Evolutionary conservation across 805 yeast genomes (phyloP), one percentile per base, ranked within the genome.

Genomic region (Wickerhamiella azyma): DNA sequence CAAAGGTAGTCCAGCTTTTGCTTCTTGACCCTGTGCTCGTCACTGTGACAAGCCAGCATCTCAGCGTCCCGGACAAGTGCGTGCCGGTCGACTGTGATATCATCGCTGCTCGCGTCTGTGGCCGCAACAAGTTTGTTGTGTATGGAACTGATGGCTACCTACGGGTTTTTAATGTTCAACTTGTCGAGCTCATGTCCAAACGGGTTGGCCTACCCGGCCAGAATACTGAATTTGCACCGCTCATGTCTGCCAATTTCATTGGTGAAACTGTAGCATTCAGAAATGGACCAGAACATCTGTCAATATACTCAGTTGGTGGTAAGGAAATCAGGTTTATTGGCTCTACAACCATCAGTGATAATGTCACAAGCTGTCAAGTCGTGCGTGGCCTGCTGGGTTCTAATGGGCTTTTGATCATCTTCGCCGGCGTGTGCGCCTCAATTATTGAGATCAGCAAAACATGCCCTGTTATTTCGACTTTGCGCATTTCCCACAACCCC

Each of bases 11-110:
- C 7, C 24, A 40, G 17, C 19, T 45, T 6, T 28, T 45, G 4
- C 39, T 39, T 11, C 17, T 36, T 9, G 48, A 45, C 26, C 48
- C 48, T 7, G 10, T 26, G 2, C 26, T 45, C 7, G 21, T 45
- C 11, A 32, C 33, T 16, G 48, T 45, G 9, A 40, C 44, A 9
- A 9, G 36, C 9, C 43, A 40, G 19, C 39, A 36, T 16, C 18
- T 45, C 24, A 39, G 30, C 3, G 35, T 33, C 8, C 32, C 26
- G 3, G 33, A 16, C 1, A 33, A 19, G 18, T n/a, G 16, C 9
- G 18, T 39, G 2, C 8, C 16, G 2, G 11, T 45, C 9, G 30
- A 29, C 13, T 30, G 44, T 3, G 26, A n/a, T 19, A 39, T 45
- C 13, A 8, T 35, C 17, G 48, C 37, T 5, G 48, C 48, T 2